Base-by-base conservation (phyloP, 2,329 filamentous ascomycete species). In the Colletotrichum trifolii region DNA sequence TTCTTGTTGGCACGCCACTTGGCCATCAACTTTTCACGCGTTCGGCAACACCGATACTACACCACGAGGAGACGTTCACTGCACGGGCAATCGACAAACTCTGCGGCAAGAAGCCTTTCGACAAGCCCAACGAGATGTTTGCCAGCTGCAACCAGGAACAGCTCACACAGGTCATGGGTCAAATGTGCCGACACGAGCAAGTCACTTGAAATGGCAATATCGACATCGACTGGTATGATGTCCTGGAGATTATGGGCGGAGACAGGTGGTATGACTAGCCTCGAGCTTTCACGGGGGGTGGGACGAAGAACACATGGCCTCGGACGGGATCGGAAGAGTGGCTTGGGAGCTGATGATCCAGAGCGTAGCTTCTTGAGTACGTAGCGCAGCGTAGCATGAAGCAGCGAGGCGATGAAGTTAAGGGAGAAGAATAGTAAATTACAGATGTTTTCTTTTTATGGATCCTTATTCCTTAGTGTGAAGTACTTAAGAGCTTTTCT, bases 1-100 rank as follows among this genome's bases (percentile, higher is more conserved):
- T 39, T 42, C 0, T 33, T n/a, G 4, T 36, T 34, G 35, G 50
- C 50, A 2, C 50, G 50, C 9, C 38, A 38, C 50, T 5, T 53
- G 17, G 50, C 50, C 38, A 13, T 53, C 36, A 53, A 40, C 8
- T 53, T 42, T 35, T 53, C 50, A 11, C 13, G 36, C 6, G 39
- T 40, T 8, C 50, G 17, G 36, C 36, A 53, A 38, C 50, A 53
- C 17, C 50, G 36, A n/a, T 54, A 12, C 2, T 12, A n/a, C 43
- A 43, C 50, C 8, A 42, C 50, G 38, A 54, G 36, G 50, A 43
- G 50, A 54, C 50, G 10, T n/a, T 9, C 6, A 54, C 50, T 6
- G 50, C 38, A 2, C 40, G 34, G 11, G 50, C 50, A 15, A 54
- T 54, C 7, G 50, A 54, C 38, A 11, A 3, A 11, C 12, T 54